These are phyloP conservation scores for Aspergillus heteromorphus DNA, from an alignment of 495 filamentous ascomycete genomes.

Conservation along the genomic window DNA sequence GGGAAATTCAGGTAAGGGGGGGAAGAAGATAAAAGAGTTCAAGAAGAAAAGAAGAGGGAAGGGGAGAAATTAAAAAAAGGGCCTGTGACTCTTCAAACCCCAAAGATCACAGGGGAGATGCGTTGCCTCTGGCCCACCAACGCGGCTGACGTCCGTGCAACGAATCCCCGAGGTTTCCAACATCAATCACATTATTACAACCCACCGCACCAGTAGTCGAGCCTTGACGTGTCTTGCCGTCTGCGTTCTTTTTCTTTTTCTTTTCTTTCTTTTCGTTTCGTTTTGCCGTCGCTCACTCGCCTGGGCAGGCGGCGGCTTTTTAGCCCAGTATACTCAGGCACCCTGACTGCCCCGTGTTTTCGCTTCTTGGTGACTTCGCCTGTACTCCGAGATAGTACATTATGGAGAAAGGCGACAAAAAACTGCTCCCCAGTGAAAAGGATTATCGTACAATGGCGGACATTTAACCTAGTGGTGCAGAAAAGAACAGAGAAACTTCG, in stretches of 20 bases:
- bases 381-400: slow-evolving; percentile 28
- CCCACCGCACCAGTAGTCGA: slow-evolving; percentile 15
- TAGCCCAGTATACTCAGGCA: not conserved
- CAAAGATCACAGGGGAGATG: not conserved
- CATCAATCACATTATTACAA: slow-evolving; percentile 17
- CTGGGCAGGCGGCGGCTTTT: slow-evolving; percentile 1
- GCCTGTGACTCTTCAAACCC: slow-evolving; percentile 3
- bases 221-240: slow-evolving; percentile 8
- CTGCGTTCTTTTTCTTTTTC: slow-evolving; percentile 8
- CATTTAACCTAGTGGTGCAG: slow-evolving; percentile 29
- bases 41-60: slow-evolving; percentile 10
- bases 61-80: slow-evolving; percentile 23
- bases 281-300: slow-evolving; percentile 4
- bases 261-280: slow-evolving; percentile 10
- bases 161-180: slow-evolving; percentile 7
- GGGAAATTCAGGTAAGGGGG: slow-evolving; percentile 12
- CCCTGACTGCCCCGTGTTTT: slow-evolving; percentile 8
- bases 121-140: slow-evolving; percentile 3
- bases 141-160: slow-evolving; percentile 8
- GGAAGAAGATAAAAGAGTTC: slow-evolving; percentile 15
- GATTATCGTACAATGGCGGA: slow-evolving; percentile 44
- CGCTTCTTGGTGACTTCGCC: slow-evolving; percentile 11
- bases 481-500: slow-evolving; percentile 29
- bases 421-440: slow-evolving; percentile 29
- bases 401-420: slow-evolving; percentile 22